These are phyloP conservation scores for Populus hybrid DNA, from an alignment of 441 rosid genomes.

Conservation along the genomic window DNA sequence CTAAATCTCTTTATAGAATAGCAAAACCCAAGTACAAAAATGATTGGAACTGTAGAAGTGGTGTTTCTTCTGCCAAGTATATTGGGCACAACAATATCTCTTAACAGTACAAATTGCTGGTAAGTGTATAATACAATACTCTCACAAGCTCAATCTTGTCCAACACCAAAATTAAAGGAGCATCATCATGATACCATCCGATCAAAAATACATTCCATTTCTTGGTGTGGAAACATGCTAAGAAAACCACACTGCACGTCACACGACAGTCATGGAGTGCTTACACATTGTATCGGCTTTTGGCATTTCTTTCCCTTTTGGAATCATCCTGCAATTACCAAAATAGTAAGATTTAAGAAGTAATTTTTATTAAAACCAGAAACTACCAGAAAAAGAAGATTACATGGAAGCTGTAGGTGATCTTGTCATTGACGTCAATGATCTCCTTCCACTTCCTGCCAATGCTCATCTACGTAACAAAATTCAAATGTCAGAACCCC, in stretches of 20 bases:
- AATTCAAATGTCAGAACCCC: slow-evolving; percentile 41
- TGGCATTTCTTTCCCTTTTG: slow-evolving; percentile 45
- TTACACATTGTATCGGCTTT: slow-evolving; percentile 63
- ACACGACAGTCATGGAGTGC: slow-evolving; percentile 31
- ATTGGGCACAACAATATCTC: slow-evolving; percentile 5
- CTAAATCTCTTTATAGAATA: background rate
- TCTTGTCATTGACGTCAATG: slow-evolving; percentile 64
- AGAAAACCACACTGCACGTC: slow-evolving; percentile 11
- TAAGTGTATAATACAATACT: slow-evolving; percentile 5
- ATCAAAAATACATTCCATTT: background rate
- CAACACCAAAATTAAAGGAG: slow-evolving; percentile 1
- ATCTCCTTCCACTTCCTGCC: slow-evolving; percentile 97
- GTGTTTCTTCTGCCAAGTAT: slow-evolving; percentile 1
- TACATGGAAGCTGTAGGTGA: slow-evolving; percentile 76
- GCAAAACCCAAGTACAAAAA: background rate
- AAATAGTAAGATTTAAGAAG: slow-evolving; percentile 11
- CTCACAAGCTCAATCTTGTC: background rate
- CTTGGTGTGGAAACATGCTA: background rate
- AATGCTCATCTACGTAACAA: slow-evolving; percentile 57
- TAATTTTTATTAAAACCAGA: slow-evolving; percentile 1
- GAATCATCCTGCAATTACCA: slow-evolving; percentile 67
- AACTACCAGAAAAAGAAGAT: slow-evolving; percentile 14
- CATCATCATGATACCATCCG: background rate
- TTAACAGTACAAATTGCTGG: background rate
- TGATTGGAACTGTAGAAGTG: background rate